Percentiles rank a stretch among this genome's conserved stretches.
Conservation (phyloP, 768 basidiomycete species). For the Termitomyces sp. region DNA sequence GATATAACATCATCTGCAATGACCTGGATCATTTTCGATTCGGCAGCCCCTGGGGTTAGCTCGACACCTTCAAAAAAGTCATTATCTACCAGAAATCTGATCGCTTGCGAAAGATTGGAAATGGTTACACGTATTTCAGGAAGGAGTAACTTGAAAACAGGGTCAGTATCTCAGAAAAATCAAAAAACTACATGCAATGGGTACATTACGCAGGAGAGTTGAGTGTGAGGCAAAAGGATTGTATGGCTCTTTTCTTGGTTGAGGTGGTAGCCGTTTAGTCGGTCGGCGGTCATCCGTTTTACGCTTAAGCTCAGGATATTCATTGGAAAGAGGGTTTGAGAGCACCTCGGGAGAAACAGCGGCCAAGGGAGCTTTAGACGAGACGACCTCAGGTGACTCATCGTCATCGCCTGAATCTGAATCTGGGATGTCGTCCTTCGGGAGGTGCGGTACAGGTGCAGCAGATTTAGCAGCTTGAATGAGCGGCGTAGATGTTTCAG, state of each 20-base stretch:
- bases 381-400: conserved; percentile 52
- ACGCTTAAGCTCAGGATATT: background rate
- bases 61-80: conserved; percentile 83
- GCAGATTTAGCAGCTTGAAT: background rate
- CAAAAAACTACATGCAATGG: conserved; percentile 17
- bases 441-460: background rate
- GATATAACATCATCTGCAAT: conserved; percentile 21
- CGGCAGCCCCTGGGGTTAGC: conserved; percentile 72
- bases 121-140: conserved; percentile 87
- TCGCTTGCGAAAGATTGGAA: conserved; percentile 90
- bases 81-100: conserved; percentile 87
- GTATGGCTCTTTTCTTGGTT: conserved; percentile 38
- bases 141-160: conserved; percentile 56
- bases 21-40: conserved; percentile 61
- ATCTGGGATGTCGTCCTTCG: background rate
- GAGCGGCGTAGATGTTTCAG: background rate
- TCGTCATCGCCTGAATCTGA: conserved; percentile 33
- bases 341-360: background rate
- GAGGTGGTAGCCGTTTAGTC: conserved; percentile 8
- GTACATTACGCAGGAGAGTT: conserved; percentile 76
- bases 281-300: background rate
- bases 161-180: conserved; percentile 2
- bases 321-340: background rate
- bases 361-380: conserved; percentile 40
- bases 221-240: conserved; percentile 70